Base-by-base conservation (phyloP, 2,329 filamentous ascomycete genomes). In the Sarocladium brachiariae region DNA sequence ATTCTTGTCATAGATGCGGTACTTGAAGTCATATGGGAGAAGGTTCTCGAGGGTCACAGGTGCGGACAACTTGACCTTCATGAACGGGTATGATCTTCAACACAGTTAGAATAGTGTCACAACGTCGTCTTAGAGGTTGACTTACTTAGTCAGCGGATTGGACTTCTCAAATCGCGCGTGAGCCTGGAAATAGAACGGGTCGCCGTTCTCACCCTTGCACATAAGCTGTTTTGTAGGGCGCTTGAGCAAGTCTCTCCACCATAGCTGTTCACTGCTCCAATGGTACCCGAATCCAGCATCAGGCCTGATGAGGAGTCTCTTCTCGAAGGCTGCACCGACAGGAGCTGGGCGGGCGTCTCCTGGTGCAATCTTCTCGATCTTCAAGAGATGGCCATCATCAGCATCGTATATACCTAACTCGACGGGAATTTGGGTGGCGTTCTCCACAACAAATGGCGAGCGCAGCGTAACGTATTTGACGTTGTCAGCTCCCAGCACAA, bases 1-100 rank as follows among this genome's bases (percentile, higher is more conserved):
- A 65, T 96, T 95, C 72, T 95, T 96, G 72, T 99, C 93, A 63
- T 97, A 99, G 51, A 99, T 97, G 51, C 92, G 84, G 66, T 99
- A 99, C 68, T 99, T 97, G 81, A 99, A 99, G 68, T 99, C 93
- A 63, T 93, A 97, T 0, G 93, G 93, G 33, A 99, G 71, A 38
- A 99, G 72, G 57, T 99, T 99, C 66, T 99, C 92, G 4, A 99
- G 78, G 47, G 96, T 92, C 13, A 99, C 82, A 0, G 95, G 93
- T 1, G 93, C 92, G 21, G 89, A 95, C 2, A 99, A 78, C 57
- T 91, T 88, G 56, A 99, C 77, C 53, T 83, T 84, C 93, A 99
- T 97, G 65, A 93, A 93, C 0, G 93, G 93, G 63, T 99, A 99
- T 54, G 85, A 80, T 52, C 84, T 87, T 52, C 0, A 14, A n/a